A percentile compares a stretch with the other conserved stretches of the same genome.
phyloP scores from a whole-genome alignment of 2,329 filamentous ascomycete species.

The Teratosphaeria viscida region DNA sequence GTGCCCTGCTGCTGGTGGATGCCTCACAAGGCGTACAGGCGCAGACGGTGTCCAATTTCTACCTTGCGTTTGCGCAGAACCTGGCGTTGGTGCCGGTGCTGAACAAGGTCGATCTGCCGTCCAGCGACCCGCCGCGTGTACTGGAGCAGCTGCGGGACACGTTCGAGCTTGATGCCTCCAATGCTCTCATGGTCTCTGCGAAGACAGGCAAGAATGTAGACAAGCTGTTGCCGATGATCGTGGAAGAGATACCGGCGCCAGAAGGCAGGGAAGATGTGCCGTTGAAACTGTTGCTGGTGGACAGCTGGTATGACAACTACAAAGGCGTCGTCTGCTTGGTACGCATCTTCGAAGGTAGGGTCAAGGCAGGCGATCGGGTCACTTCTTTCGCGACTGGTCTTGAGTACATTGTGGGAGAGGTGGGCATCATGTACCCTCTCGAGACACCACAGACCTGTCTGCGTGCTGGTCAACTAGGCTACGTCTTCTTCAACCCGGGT shows the following conservation, averaged over 20 bases:
- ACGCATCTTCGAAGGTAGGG: conserved; percentile 76
- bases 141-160: conserved; percentile 74
- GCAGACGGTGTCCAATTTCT: conserved; percentile 97
- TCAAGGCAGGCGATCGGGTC: conserved; percentile 76
- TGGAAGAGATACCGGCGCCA: conserved; percentile 75
- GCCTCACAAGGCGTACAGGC: conserved; percentile 94
- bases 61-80: conserved; percentile 87
- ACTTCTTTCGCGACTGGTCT: conserved; percentile 77
- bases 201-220: conserved; percentile 88
- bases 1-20: conserved; percentile 84
- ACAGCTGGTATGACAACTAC: conserved; percentile 98
- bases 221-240: conserved; percentile 70
- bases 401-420: conserved; percentile 89
- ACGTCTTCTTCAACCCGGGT: conserved; percentile 93
- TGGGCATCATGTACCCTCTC: conserved; percentile 90
- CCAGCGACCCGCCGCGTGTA: conserved; percentile 76
- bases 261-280: conserved; percentile 62
- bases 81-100: conserved; percentile 80
- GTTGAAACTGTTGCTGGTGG: conserved; percentile 76
- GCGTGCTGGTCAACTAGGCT: conserved; percentile 88
- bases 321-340: conserved; percentile 87
- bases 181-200: conserved; percentile 71
- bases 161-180: conserved; percentile 76
- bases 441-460: conserved; percentile 71
- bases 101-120: conserved; percentile 91